These are phyloP conservation scores for Neophaeococcomyces aloes DNA, from an alignment of 2,329 filamentous ascomycete species.

Conservation along the genomic window DNA sequence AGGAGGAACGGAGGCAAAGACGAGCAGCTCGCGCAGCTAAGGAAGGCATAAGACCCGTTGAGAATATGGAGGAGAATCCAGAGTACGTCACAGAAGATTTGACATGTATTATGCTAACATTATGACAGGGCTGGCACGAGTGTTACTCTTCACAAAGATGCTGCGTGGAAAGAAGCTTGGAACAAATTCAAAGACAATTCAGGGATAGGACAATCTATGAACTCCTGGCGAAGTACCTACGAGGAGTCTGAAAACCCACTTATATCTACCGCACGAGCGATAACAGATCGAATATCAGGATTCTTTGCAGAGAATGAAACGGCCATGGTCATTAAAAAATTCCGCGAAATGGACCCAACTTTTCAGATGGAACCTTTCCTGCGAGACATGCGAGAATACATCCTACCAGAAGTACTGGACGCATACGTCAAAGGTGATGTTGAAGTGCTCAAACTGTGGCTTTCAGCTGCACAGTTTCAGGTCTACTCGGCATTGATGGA, in stretches of 20 bases:
- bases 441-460: slow-evolving; percentile 84
- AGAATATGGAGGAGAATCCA: slow-evolving; percentile 70
- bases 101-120: slow-evolving; percentile 24
- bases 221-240: slow-evolving; percentile 75
- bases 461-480: slow-evolving; percentile 89
- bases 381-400: slow-evolving; percentile 92
- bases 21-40: slow-evolving; percentile 60
- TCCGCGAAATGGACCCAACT: slow-evolving; percentile 85
- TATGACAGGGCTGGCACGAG: slow-evolving; percentile 73
- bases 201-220: slow-evolving; percentile 77
- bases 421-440: slow-evolving; percentile 95
- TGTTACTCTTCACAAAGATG: slow-evolving; percentile 90
- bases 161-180: slow-evolving; percentile 98
- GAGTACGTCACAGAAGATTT: slow-evolving; percentile 52
- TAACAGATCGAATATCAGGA: slow-evolving; percentile 82
- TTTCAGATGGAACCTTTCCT: slow-evolving; percentile 95
- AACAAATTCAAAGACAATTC: slow-evolving; percentile 84
- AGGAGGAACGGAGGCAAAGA: slow-evolving; percentile 77
- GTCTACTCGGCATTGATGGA: slow-evolving; percentile 95
- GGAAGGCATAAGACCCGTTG: slow-evolving; percentile 40
- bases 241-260: slow-evolving; percentile 96
- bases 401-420: slow-evolving; percentile 90
- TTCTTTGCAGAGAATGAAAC: slow-evolving; percentile 99
- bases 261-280: slow-evolving; percentile 82
- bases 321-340: slow-evolving; percentile 94